Evolutionary conservation across 495 filamentous ascomycete species (phyloP), one percentile per base, ranked within the genome.

Genomic region (Amorphotheca resinae): DNA sequence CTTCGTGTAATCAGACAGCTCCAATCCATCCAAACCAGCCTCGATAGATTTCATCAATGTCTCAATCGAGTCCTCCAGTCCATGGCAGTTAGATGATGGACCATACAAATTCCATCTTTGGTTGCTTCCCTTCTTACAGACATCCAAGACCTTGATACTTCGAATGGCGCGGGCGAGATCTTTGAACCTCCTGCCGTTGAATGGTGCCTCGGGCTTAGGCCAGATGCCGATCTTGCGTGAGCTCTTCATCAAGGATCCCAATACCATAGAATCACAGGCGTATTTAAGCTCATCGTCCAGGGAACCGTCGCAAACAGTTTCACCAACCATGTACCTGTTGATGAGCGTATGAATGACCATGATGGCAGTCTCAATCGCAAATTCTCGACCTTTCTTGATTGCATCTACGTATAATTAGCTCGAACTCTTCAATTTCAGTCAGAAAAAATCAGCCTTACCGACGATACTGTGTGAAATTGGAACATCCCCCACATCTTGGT

Each of bases 201-300:
- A 44, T 34, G 41, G 41, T 9, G 42, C 35, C 14, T 28, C 35
- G 26, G 42, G 33, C 15, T 33, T 38, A 8, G 42, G 35, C 33
- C 42, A 38, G 22, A 45, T 33, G 18, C 35, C 44, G 22, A 46
- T 46, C 14, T 39, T 47, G 12, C 38, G 16, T 15, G 31, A 42
- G 11, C 21, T 21, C 20, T 38, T 43, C 28, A 40, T 31, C 3
- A 46, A 21, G 2, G 44, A 46, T 21, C 44, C 44, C 11, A 46
- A 30, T 6, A 46, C 14, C 44, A 40, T 46, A 5, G 44, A 22
- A 22, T 46, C 44, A 36, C 44, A 46, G 4, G 35, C 37, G 15
- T 25, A 44, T 22, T 23, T 16, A 4, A 33, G 15, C 5, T 41
- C 21, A 8, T 32, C 35, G 18, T 44, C 41, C 32, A 35, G 16